Base-by-base conservation (phyloP, 2,329 filamentous ascomycete species). In the Pseudogymnoascus sp. region DNA sequence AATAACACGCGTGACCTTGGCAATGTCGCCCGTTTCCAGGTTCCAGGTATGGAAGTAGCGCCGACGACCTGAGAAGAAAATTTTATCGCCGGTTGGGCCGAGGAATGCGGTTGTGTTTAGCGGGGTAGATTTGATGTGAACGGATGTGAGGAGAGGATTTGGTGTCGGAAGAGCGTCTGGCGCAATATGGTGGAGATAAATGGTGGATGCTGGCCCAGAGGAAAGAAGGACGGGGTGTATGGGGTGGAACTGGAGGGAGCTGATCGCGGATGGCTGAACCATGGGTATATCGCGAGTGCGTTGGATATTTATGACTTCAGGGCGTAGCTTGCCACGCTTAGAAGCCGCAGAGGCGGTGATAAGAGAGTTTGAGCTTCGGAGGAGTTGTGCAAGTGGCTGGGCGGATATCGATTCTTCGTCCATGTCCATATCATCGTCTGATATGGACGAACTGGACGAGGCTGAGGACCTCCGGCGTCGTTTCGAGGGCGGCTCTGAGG, bases 1-100 rank as follows among this genome's bases (percentile, higher is more conserved):
- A 72, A 89, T 84, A 65, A 95, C 79, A 73, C 89, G 82, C 69
- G 85, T 86, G 50, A 96, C 84, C 76, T 96, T 96, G 71, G 93
- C 89, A 60, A 99, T 86, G 11, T 82, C 79, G 47, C 95, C 95
- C 0, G 88, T 87, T 47, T 88, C 80, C 23, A 99, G 82, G 71
- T 97, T 88, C 95, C 95, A 99, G 68, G 89, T 87, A 77, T 97
- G 95, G 76, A 97, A 97, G 79, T 92, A 97, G 67, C 87, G 87
- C 60, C 95, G 86, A 36, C 93, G 88, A 38, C 93, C 93, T 17
- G 92, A 89, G 65, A 97, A 90, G 75, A 96, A 90, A 68, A 99
- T 89, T 69, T 88, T 88, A 67, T 89, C 87, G 67, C 90, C 91
- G 15, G 78, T 78, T 4, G 88, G 85, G 26, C 82, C 84, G 64